Conservation (phyloP, 768 basidiomycete species). For the Cyathus striatus region DNA sequence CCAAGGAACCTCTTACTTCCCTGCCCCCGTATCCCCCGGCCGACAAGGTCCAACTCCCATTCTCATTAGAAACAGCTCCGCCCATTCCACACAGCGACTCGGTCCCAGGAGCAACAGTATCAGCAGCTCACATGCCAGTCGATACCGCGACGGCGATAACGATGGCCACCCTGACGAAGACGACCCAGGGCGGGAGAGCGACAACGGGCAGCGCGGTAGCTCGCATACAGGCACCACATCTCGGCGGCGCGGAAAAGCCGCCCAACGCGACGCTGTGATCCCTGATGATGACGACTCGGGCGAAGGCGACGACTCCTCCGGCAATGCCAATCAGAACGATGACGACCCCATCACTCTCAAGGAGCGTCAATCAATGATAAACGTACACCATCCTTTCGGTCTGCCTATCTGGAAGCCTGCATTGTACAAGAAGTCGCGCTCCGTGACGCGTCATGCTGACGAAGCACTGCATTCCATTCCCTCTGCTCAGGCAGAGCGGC, state of each 20-base stretch:
- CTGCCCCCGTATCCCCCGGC: slow-evolving; percentile 41
- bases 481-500: slow-evolving; percentile 88
- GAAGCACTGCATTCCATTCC: slow-evolving; percentile 89
- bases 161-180: slow-evolving; percentile 55
- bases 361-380: slow-evolving; percentile 96
- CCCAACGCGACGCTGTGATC: slow-evolving; percentile 25
- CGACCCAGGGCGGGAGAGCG: slow-evolving; percentile 27
- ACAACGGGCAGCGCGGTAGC: slow-evolving; percentile 27
- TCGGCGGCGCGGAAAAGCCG: slow-evolving; percentile 37
- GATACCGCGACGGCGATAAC: slow-evolving; percentile 40
- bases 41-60: slow-evolving; percentile 36
- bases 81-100: slow-evolving; percentile 42
- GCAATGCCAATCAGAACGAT: slow-evolving; percentile 35
- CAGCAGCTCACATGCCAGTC: slow-evolving; percentile 49
- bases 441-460: slow-evolving; percentile 95
- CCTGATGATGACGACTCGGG: slow-evolving; percentile 29
- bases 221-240: slow-evolving; percentile 17
- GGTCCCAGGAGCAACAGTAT: slow-evolving; percentile 56
- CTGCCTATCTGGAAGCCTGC: slow-evolving; percentile 99
- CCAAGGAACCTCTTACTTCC: slow-evolving; percentile 66
- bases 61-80: slow-evolving; percentile 45
- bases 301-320: slow-evolving; percentile 33
- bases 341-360: slow-evolving; percentile 89
- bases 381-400: slow-evolving; percentile 98
- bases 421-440: slow-evolving; percentile 94